phyloP scores from a whole-genome alignment of 257 asterid genomes.

The Lantana camara region DNA sequence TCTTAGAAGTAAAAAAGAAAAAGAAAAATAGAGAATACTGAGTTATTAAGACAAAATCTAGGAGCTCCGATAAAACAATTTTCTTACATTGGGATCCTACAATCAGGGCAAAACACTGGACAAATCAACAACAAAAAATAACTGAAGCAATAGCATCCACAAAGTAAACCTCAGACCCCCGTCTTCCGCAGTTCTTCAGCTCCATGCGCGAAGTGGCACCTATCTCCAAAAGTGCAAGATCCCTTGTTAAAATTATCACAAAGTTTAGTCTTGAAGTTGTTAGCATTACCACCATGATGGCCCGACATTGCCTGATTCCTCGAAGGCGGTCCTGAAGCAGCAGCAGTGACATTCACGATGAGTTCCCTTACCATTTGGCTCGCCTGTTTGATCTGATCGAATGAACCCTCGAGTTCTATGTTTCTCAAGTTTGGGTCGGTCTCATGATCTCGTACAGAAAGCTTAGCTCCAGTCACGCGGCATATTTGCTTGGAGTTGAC shows the following conservation, averaged over 20 bases:
- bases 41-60: neutral
- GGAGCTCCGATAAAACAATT: neutral
- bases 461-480: slow-evolving; percentile 69
- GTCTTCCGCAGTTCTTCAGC: slow-evolving; percentile 67
- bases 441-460: slow-evolving; percentile 70
- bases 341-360: slow-evolving; percentile 46
- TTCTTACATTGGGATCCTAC: neutral
- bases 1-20: neutral
- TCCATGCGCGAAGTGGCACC: slow-evolving; percentile 89
- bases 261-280: slow-evolving; percentile 64
- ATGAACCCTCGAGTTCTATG: slow-evolving; percentile 77
- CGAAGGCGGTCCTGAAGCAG: slow-evolving; percentile 39
- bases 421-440: slow-evolving; percentile 62
- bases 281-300: slow-evolving; percentile 36
- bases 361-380: slow-evolving; percentile 86
- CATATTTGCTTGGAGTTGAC: slow-evolving; percentile 78
- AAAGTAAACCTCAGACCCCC: slow-evolving; percentile 30
- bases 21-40: too few relatives aligned
- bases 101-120: neutral
- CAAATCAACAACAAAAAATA: slow-evolving; percentile 15
- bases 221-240: slow-evolving; percentile 73
- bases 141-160: neutral
- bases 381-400: slow-evolving; percentile 79
- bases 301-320: slow-evolving; percentile 38
- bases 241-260: slow-evolving; percentile 77